Conservation (phyloP, 805 yeast genomes). For the Candida ficus region DNA sequence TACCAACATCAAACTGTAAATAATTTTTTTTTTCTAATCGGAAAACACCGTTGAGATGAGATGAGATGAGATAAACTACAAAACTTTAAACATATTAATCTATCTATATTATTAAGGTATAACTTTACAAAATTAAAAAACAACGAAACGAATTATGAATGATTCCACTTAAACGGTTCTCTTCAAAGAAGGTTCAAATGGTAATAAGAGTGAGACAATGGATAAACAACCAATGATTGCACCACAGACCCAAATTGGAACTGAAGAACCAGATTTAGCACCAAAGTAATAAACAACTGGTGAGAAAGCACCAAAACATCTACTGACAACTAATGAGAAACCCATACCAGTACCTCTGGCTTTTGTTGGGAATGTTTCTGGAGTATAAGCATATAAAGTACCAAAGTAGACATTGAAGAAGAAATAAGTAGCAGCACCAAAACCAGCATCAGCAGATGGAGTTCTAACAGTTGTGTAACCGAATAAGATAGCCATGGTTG, state of each 20-base stretch:
- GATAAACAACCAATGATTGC: conserved; percentile 47
- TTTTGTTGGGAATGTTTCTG: conserved; percentile 52
- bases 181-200: conserved; percentile 44
- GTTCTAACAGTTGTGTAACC: conserved; percentile 60
- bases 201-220: conserved; percentile 39
- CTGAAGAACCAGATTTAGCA: conserved; percentile 39
- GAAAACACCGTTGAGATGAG: no score
- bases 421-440: conserved; percentile 44
- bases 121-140: no score
- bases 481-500: conserved; percentile 53
- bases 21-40: no score
- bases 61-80: no score
- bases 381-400: conserved; percentile 59
- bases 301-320: conserved; percentile 51
- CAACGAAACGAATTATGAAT: no score
- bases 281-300: conserved; percentile 51
- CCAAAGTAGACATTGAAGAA: conserved; percentile 49
- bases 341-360: conserved; percentile 59
- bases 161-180: conserved; percentile 26
- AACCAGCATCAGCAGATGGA: conserved; percentile 45
- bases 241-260: conserved; percentile 62
- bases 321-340: conserved; percentile 46
- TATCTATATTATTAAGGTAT: no score
- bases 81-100: no score
- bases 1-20: no score